phyloP scores from a whole-genome alignment of 352 stramenopile genomes.

The Pythium angustatum region DNA sequence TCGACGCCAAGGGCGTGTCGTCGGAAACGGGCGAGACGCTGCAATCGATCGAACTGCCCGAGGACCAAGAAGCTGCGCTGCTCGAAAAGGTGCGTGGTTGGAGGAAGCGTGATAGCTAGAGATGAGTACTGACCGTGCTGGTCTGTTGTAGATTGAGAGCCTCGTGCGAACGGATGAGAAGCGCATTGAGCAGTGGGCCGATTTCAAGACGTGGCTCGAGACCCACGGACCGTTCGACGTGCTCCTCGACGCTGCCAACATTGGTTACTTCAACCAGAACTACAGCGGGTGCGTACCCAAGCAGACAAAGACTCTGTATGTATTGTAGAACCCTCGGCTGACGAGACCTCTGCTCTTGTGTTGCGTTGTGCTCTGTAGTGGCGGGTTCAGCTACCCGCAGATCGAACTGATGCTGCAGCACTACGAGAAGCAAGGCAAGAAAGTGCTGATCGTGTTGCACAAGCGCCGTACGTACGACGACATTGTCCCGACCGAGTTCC shows the following conservation, averaged over 20 bases:
- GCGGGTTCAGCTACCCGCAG: conserved; percentile 95
- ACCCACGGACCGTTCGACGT: conserved; percentile 87
- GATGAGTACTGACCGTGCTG: background rate
- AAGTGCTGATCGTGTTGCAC: conserved; percentile 95
- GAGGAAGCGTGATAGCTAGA: too few species aligned
- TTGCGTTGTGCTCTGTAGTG: conserved; percentile 34
- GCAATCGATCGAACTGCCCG: conserved; percentile 63
- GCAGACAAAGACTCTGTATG: background rate
- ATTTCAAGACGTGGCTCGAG: conserved; percentile 82
- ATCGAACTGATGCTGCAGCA: conserved; percentile 94
- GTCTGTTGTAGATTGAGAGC: conserved; percentile 60
- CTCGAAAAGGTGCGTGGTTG: conserved; percentile 63
- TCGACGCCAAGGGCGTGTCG: conserved; percentile 57
- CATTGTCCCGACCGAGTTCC: conserved; percentile 76
- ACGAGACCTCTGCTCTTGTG: too few species aligned
- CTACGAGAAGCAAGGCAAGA: conserved; percentile 86
- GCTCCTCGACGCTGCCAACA: conserved; percentile 97
- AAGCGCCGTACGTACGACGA: conserved; percentile 92
- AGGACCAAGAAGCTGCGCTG: conserved; percentile 44
- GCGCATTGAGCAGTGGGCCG: conserved; percentile 71
- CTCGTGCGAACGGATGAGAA: conserved; percentile 78
- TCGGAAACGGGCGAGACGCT: conserved; percentile 62
- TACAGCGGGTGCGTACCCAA: conserved; percentile 72
- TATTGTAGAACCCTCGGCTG: background rate
- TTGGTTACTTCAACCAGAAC: conserved; percentile 98